Evolutionary conservation across 2,329 filamentous ascomycete species (phyloP).

Genomic region (Aureobasidium sp.): DNA sequence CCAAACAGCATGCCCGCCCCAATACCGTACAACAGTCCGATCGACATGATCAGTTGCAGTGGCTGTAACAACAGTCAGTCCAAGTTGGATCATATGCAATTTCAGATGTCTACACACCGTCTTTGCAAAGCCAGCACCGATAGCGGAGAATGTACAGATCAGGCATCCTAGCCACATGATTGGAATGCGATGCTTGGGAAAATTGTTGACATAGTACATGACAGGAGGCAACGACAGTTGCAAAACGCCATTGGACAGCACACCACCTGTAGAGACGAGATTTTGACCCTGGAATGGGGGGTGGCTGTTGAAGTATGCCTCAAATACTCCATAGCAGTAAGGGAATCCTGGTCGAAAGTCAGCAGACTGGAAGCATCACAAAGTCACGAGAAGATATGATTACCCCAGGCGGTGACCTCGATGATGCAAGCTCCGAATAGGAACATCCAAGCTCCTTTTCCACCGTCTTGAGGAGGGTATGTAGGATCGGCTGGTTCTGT

Average conservation of each 20-base stretch:
- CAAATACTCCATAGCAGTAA: conserved; percentile 9
- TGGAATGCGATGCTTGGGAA: neutral
- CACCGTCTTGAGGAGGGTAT: neutral
- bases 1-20: neutral
- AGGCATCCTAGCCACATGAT: neutral
- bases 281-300: neutral
- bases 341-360: neutral
- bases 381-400: no score
- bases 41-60: neutral
- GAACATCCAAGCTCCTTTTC: neutral
- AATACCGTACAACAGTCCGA: neutral
- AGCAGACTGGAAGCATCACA: no score
- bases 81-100: neutral
- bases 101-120: neutral
- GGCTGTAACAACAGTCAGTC: neutral
- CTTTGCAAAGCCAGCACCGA: conserved; percentile 1
- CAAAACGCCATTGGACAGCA: neutral
- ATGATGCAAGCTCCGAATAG: neutral
- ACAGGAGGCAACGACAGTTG: neutral
- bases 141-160: neutral
- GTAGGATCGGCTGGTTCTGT: neutral
- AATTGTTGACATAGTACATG: conserved; percentile 8
- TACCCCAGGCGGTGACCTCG: conserved; percentile 3
- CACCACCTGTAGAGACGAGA: neutral
- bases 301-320: neutral